These are phyloP conservation scores for Chaetomium cochliodes DNA, from an alignment of 495 filamentous ascomycete genomes.

Conservation along the genomic window DNA sequence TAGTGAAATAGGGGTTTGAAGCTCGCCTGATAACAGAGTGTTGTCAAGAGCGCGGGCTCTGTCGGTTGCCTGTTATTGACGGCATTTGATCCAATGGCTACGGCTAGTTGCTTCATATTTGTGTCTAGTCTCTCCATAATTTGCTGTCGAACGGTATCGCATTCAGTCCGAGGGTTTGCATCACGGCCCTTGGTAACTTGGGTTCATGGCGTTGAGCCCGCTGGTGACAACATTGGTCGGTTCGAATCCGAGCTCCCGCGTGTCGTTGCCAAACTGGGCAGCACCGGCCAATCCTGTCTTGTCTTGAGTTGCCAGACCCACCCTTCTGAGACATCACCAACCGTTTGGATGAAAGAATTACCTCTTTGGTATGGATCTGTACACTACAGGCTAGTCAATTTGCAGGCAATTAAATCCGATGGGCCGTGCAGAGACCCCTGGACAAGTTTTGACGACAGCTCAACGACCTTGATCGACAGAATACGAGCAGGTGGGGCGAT, in stretches of 20 bases:
- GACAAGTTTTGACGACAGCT: background rate
- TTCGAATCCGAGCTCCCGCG: constrained; percentile 3
- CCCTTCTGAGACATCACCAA: background rate
- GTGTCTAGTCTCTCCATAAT: background rate
- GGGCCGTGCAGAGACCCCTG: background rate
- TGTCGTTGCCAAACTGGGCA: background rate
- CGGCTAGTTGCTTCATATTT: no score
- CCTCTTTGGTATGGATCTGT: no score
- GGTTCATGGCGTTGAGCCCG: background rate
- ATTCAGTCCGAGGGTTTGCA: background rate
- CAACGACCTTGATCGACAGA: no score
- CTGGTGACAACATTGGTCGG: background rate
- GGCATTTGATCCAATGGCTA: no score
- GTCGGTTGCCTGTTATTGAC: background rate
- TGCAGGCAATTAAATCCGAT: background rate
- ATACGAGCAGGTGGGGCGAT: background rate
- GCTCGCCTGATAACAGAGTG: background rate
- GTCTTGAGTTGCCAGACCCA: background rate
- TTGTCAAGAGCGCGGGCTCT: background rate
- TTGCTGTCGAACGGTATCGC: background rate
- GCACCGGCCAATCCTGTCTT: background rate
- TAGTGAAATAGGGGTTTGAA: background rate
- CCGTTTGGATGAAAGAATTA: background rate
- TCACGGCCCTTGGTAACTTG: background rate
- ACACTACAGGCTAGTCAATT: no score